Evolutionary conservation across 345 rosid genomes (phyloP), one percentile per base, ranked within the genome.

Genomic region (Corchorus olitorius): DNA sequence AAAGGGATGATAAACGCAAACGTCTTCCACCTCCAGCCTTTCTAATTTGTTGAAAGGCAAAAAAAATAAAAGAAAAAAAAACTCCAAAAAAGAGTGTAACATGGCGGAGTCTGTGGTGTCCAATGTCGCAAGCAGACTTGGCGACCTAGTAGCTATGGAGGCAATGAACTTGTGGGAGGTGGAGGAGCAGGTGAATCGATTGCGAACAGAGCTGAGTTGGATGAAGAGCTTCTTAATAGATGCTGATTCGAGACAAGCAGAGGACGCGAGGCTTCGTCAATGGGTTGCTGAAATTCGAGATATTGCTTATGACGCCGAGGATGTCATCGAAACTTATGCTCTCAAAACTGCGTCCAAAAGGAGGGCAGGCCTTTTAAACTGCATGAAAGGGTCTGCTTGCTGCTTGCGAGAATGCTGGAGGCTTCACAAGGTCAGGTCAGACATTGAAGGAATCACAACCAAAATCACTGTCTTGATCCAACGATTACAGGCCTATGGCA

Each of bases 261-360:
- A 13, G 16, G 59, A 35, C 41, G 62, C 35, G 41, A 19, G 13
- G 2, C 4, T 74, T 13, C 70, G 46, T 22, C 16, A 74, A 48
- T 74, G 69, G 69, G 77, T 75, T 8, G 17, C 71, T 4, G 50
- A 75, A 19, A 64, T 75, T 50, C 63, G 70, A 35, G 61, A 64
- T 8, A 8, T 48, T 17, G 61, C 70, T 49, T 75, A 64, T 27
- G 61, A 75, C 9, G 62, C 34, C 5, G 77, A 75, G 48, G 77
- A 75, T 37, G 17, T 65, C 2, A 52, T 75, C 5, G 77, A 63
- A 5, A 15, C 34, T 6, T 73, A 41, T 35, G 9, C 9, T 34
- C n/a, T 61, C 41, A 39, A 46, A 22, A 27, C 16, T 3, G 61
- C 27, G 1, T 35, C 62, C 45, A 27, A 41, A 8, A 71, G 39